Conservation (phyloP, 352 stramenopile species). For the Pythium coloratum region DNA sequence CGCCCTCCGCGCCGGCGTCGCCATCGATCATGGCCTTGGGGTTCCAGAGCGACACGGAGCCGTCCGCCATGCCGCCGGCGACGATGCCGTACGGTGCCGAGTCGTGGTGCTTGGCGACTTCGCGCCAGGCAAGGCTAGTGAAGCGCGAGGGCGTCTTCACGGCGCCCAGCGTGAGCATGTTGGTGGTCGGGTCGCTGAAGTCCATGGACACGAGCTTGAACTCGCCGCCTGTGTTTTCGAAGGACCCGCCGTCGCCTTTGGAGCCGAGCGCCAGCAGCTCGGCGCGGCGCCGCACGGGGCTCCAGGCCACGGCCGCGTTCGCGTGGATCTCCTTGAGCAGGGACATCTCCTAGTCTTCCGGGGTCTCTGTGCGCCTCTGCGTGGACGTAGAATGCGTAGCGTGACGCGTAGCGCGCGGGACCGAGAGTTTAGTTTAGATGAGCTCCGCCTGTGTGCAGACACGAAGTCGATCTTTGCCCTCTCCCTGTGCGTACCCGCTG, state of each 20-base stretch:
- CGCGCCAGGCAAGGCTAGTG: slow-evolving; percentile 92
- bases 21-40: slow-evolving; percentile 84
- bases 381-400: background rate
- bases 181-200: slow-evolving; percentile 69
- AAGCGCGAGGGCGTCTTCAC: slow-evolving; percentile 94
- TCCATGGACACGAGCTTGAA: slow-evolving; percentile 96
- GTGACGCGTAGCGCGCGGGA: background rate
- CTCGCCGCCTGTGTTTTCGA: slow-evolving; percentile 97
- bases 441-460: background rate
- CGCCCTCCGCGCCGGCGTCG: slow-evolving; percentile 30
- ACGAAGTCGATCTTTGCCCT: slow-evolving; percentile 22
- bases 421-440: background rate
- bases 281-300: slow-evolving; percentile 66
- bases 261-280: slow-evolving; percentile 86
- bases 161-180: slow-evolving; percentile 75
- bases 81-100: slow-evolving; percentile 90
- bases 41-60: slow-evolving; percentile 96
- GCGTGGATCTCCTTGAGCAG: slow-evolving; percentile 91
- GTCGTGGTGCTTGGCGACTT: slow-evolving; percentile 75
- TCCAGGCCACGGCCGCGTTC: slow-evolving; percentile 89
- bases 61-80: slow-evolving; percentile 97
- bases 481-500: background rate
- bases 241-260: slow-evolving; percentile 96
- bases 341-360: slow-evolving; percentile 46
- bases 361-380: background rate